Conservation (phyloP, 345 rosid genomes). For the Leavenworthia alabamica region DNA sequence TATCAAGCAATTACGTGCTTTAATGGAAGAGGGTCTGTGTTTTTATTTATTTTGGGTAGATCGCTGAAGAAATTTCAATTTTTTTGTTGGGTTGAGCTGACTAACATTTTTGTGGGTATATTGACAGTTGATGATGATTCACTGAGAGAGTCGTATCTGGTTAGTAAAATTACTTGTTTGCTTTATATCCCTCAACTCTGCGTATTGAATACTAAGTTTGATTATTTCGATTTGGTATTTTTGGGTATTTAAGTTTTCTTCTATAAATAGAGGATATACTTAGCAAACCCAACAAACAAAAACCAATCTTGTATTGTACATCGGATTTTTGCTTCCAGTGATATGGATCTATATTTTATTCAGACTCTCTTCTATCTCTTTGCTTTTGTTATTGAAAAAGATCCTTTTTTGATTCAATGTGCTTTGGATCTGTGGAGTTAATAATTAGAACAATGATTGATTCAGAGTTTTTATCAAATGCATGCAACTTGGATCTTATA, state of each 20-base stretch:
- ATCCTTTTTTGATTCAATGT: not conserved
- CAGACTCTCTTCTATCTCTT: not conserved
- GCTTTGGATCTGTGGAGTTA: constrained; percentile 17
- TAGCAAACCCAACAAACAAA: not conserved
- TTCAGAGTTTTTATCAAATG: not conserved
- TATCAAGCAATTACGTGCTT: constrained; percentile 58
- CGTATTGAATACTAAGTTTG: not conserved
- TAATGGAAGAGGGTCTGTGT: constrained; percentile 66
- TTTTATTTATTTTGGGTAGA: not conserved
- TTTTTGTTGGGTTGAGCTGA: not conserved
- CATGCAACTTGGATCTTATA: not conserved
- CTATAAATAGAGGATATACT: not conserved
- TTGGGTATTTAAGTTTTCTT: not conserved
- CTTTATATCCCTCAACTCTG: not conserved
- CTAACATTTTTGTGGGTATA: not conserved
- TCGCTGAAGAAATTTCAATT: constrained; percentile 16
- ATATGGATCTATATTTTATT: constrained; percentile 13
- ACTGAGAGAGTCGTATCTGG: constrained; percentile 62
- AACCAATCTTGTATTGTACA: not conserved
- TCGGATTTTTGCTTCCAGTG: not conserved
- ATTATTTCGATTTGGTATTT: not conserved
- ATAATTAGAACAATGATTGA: not conserved
- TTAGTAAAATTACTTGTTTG: constrained; percentile 33
- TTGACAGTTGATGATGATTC: constrained; percentile 69
- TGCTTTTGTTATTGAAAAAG: not conserved